Evolutionary conservation across 805 yeast species (phyloP).

Genomic region (Ascoidea rubescens): DNA sequence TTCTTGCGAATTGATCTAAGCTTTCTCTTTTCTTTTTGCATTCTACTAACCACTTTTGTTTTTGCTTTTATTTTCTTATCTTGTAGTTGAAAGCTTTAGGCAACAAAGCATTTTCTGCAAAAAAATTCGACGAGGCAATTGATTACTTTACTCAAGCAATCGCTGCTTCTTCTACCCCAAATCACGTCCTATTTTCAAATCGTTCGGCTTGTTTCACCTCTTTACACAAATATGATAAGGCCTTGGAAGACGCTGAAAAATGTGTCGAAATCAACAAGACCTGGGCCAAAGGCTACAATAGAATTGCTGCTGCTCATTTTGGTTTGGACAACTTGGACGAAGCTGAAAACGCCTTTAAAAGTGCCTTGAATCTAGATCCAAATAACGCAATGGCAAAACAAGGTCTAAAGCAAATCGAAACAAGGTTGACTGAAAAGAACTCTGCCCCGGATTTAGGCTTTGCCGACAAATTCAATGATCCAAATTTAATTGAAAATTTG

Average conservation of each 20-base stretch:
- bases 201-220: conserved; percentile 83
- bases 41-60: not conserved
- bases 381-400: conserved; percentile 74
- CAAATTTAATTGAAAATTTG: conserved; percentile 61
- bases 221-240: conserved; percentile 54
- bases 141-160: conserved; percentile 79
- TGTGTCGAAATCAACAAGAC: conserved; percentile 68
- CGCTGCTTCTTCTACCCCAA: conserved; percentile 66
- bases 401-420: conserved; percentile 61
- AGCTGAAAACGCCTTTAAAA: conserved; percentile 57
- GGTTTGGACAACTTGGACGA: conserved; percentile 76
- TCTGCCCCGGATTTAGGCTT: conserved; percentile 58
- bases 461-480: conserved; percentile 68
- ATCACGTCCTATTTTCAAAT: conserved; percentile 87
- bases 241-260: conserved; percentile 73
- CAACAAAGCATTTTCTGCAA: conserved; percentile 81
- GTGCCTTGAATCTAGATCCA: conserved; percentile 73
- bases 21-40: no score
- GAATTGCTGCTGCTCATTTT: conserved; percentile 85
- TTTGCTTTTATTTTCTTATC: no score
- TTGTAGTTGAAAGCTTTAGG: conserved; percentile 66
- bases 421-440: conserved; percentile 33
- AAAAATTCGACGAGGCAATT: conserved; percentile 69
- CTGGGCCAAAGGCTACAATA: conserved; percentile 93
- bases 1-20: not conserved